phyloP scores from a whole-genome alignment of 306 rosid species.

The Ziziphus jujuba region DNA sequence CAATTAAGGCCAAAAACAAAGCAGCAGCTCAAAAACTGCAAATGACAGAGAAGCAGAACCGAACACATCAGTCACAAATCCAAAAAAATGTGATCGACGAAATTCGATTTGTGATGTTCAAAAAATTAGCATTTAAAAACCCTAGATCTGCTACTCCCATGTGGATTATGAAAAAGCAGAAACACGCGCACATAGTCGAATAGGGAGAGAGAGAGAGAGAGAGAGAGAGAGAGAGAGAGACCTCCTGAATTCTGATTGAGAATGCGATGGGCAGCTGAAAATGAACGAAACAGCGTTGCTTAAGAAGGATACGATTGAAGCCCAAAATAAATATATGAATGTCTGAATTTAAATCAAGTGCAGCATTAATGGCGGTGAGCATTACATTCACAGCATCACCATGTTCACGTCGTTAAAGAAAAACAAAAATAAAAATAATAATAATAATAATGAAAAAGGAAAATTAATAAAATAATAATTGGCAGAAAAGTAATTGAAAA shows the following conservation, averaged over 20 bases:
- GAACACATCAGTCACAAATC: background rate
- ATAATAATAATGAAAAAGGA: background rate
- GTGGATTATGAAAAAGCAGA: background rate
- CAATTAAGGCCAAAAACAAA: background rate
- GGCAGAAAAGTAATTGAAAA: too few relatives aligned
- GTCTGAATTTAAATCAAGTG: background rate
- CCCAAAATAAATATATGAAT: background rate
- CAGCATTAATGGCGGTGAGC: conserved; percentile 11
- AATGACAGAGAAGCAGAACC: conserved; percentile 3
- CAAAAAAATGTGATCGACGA: background rate
- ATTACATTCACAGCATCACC: background rate
- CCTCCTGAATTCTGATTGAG: conserved; percentile 3
- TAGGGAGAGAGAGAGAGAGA: background rate
- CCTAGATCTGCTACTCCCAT: conserved; percentile 22
- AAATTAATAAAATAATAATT: too few relatives aligned
- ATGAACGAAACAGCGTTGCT: background rate
- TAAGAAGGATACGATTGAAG: background rate
- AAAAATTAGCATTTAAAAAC: background rate
- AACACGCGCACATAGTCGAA: background rate
- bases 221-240: background rate
- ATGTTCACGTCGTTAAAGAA: background rate
- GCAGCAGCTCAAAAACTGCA: conserved; percentile 20
- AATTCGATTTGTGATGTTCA: background rate
- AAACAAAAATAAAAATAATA: too few relatives aligned
- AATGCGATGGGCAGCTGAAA: background rate